These are phyloP conservation scores for Elaeis oleifera DNA, from an alignment of 202 grass and related monocot genomes.

Conservation along the genomic window DNA sequence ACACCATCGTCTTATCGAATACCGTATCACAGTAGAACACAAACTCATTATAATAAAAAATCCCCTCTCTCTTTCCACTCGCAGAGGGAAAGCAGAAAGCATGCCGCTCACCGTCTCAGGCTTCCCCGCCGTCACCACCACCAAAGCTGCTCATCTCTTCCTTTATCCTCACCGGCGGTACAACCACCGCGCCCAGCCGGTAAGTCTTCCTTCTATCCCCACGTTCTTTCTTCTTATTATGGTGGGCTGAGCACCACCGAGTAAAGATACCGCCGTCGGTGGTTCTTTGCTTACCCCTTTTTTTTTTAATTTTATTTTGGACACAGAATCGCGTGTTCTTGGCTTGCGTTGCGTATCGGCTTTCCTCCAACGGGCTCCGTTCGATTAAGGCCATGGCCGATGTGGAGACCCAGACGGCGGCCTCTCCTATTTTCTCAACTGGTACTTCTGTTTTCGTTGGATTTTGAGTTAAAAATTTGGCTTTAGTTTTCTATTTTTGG, in stretches of 20 bases:
- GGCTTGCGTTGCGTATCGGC: background rate
- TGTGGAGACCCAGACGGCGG: background rate
- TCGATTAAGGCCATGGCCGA: slow-evolving; percentile 3
- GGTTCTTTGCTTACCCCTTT: background rate
- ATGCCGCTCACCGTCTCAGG: slow-evolving; percentile 2
- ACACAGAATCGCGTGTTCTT: background rate
- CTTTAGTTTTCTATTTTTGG: too few species aligned
- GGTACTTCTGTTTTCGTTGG: background rate
- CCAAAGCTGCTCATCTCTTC: background rate
- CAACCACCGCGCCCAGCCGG: background rate
- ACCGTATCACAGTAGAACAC: too few species aligned
- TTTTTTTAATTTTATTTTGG: background rate
- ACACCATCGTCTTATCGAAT: too few species aligned
- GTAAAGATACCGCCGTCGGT: too few species aligned
- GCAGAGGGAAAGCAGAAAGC: background rate
- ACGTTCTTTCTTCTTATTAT: too few species aligned
- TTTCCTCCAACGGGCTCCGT: background rate
- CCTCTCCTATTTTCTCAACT: background rate
- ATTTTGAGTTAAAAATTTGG: background rate
- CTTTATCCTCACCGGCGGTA: background rate
- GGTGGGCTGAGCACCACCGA: too few species aligned
- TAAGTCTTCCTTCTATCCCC: background rate
- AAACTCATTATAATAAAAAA: too few species aligned
- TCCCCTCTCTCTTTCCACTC: too few species aligned
- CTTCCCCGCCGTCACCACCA: background rate